A percentile compares a stretch with the other conserved stretches of the same genome.
These are phyloP conservation scores for Cystobasidium ongulense DNA, from an alignment of 768 basidiomycete genomes.

Conservation along the genomic window DNA sequence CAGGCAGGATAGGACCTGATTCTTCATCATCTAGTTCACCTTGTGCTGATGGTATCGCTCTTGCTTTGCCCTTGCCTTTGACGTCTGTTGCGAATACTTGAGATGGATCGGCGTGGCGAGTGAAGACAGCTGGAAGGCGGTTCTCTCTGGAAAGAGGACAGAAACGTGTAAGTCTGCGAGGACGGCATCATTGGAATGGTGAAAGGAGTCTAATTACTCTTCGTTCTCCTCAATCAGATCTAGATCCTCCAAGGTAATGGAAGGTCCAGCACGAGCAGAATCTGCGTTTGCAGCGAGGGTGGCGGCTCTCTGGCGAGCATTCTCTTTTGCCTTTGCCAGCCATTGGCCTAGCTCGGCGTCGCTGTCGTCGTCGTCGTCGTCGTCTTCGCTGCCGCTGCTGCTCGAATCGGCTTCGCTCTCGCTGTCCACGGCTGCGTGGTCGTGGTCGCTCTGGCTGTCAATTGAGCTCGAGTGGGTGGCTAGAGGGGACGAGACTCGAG, in stretches of 20 bases:
- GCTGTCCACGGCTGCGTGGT: background rate
- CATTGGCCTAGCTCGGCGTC: slow-evolving; percentile 11
- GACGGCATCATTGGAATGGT: no score
- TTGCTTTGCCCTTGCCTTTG: slow-evolving; percentile 22
- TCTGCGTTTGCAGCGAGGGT: background rate
- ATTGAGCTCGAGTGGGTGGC: slow-evolving; percentile 15
- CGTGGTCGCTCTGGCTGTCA: background rate
- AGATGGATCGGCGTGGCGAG: slow-evolving; percentile 8
- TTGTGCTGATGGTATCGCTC: background rate
- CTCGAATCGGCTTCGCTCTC: background rate
- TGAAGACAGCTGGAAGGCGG: slow-evolving; percentile 23
- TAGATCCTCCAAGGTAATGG: slow-evolving; percentile 12
- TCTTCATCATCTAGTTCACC: slow-evolving; percentile 16
- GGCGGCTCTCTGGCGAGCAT: slow-evolving; percentile 1
- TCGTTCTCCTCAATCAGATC: slow-evolving; percentile 1
- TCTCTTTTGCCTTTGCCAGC: slow-evolving; percentile 5
- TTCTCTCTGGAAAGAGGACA: background rate
- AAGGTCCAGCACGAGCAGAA: slow-evolving; percentile 9
- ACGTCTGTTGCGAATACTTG: slow-evolving; percentile 12
- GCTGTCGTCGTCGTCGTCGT: slow-evolving; percentile 11
- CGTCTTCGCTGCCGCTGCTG: background rate
- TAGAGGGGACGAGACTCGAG: slow-evolving; percentile 5
- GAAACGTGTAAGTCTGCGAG: background rate
- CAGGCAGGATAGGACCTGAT: background rate
- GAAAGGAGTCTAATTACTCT: background rate